Conservation (phyloP, 768 basidiomycete genomes). For the Saitozyma sp. region DNA sequence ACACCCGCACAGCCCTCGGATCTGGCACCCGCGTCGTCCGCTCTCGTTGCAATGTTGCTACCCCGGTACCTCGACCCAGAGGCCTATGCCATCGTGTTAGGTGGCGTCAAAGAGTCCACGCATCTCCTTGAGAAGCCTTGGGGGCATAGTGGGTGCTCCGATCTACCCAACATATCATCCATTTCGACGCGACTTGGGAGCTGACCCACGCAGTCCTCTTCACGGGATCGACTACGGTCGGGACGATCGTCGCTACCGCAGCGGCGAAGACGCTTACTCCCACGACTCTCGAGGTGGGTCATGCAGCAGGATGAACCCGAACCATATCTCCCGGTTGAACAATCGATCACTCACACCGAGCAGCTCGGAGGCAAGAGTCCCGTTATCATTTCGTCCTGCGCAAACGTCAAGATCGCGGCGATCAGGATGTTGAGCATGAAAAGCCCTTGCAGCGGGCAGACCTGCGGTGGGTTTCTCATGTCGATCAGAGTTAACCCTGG, state of each 20-base stretch:
- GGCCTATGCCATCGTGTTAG: slow-evolving; percentile 46
- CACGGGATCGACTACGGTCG: slow-evolving; percentile 48
- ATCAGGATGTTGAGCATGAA: slow-evolving; percentile 48
- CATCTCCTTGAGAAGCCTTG: slow-evolving; percentile 44
- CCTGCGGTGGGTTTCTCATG: slow-evolving; percentile 30
- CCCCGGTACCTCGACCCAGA: slow-evolving; percentile 47
- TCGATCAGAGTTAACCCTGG: not conserved
- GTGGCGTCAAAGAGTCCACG: slow-evolving; percentile 41
- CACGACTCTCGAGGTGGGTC: slow-evolving; percentile 49
- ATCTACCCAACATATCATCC: not conserved
- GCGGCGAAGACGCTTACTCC: slow-evolving; percentile 52
- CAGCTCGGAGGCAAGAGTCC: slow-evolving; percentile 53
- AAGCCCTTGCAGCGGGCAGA: slow-evolving; percentile 42
- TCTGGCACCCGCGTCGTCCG: slow-evolving; percentile 38
- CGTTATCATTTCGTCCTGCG: slow-evolving; percentile 43
- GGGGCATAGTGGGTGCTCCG: slow-evolving; percentile 46
- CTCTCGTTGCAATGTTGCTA: slow-evolving; percentile 40
- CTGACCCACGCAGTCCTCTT: slow-evolving; percentile 45
- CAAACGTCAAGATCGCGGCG: slow-evolving; percentile 42
- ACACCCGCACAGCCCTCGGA: slow-evolving; percentile 42
- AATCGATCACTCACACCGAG: not conserved
- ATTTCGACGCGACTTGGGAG: not conserved
- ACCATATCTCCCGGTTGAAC: too few species aligned
- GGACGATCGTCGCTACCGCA: slow-evolving; percentile 46
- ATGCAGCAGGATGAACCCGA: too few species aligned